phyloP scores from a whole-genome alignment of 2,329 filamentous ascomycete species.

The Xylariales sp. region DNA sequence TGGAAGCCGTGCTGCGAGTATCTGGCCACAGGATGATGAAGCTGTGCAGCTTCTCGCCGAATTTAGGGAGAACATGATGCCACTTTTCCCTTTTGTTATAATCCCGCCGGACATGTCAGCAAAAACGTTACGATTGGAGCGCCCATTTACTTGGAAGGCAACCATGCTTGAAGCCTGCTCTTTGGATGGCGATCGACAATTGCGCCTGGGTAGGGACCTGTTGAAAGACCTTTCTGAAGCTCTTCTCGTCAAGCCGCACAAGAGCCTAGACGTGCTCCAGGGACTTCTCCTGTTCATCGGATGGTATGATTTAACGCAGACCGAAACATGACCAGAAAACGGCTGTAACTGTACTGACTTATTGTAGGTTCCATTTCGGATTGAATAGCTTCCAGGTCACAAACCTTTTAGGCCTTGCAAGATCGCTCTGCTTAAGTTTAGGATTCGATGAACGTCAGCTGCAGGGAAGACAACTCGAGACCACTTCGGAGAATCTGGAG shows the following conservation, averaged over 20 bases:
- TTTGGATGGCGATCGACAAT: conserved; percentile 38
- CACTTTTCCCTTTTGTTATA: conserved; percentile 40
- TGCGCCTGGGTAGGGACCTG: conserved; percentile 37
- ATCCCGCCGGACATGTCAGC: conserved; percentile 32
- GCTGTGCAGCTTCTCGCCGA: conserved; percentile 33
- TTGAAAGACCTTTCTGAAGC: conserved; percentile 37
- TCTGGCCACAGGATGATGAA: conserved; percentile 16
- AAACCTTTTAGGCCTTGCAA: conserved; percentile 42
- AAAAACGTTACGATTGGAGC: conserved; percentile 29
- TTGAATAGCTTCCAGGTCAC: conserved; percentile 45
- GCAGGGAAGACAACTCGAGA: conserved; percentile 14
- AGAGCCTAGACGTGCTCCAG: conserved; percentile 43
- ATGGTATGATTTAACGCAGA: conserved; percentile 39
- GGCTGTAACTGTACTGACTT: too few species aligned
- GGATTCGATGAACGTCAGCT: conserved; percentile 27
- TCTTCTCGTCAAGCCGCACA: conserved; percentile 34
- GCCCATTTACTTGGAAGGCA: conserved; percentile 45
- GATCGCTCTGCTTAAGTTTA: conserved; percentile 40
- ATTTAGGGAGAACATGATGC: conserved; percentile 37
- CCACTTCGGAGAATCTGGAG: conserved; percentile 28
- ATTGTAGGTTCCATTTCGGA: conserved; percentile 41
- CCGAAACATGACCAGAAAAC: too few species aligned
- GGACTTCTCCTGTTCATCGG: conserved; percentile 39
- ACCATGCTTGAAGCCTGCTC: conserved; percentile 40
- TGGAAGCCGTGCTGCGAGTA: neutral